phyloP scores from a whole-genome alignment of 2,329 filamentous ascomycete species.

The Microdochium bolleyi region DNA sequence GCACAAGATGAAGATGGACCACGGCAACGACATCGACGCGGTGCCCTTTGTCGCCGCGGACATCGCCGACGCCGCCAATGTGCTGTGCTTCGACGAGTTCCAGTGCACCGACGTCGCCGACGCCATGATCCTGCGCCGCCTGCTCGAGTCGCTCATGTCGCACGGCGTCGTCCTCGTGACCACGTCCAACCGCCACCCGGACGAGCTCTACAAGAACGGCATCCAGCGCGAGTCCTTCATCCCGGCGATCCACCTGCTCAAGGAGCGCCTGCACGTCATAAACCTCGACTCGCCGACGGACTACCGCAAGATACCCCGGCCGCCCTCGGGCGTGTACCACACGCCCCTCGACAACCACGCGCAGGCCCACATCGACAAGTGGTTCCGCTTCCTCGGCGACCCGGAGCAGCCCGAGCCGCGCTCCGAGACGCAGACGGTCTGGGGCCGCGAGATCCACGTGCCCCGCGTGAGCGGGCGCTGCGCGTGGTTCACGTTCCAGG shows the following conservation, averaged over 20 bases:
- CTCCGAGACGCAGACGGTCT: constrained; percentile 72
- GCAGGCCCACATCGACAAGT: constrained; percentile 76
- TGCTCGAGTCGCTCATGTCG: constrained; percentile 87
- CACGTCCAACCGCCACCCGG: constrained; percentile 92
- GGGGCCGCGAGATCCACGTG: constrained; percentile 85
- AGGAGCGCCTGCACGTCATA: constrained; percentile 75
- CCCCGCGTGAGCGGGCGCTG: constrained; percentile 81
- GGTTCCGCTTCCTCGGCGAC: constrained; percentile 93
- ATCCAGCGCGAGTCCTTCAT: constrained; percentile 94
- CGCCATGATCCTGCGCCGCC: constrained; percentile 88
- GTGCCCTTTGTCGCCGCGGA: constrained; percentile 92
- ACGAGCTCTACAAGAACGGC: constrained; percentile 96
- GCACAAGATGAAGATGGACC: constrained; percentile 80
- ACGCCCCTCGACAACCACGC: constrained; percentile 76
- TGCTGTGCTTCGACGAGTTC: constrained; percentile 97
- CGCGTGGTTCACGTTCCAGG: constrained; percentile 86
- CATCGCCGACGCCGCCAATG: constrained; percentile 75
- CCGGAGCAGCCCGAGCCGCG: constrained; percentile 68
- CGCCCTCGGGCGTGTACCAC: constrained; percentile 90
- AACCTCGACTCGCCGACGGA: constrained; percentile 94
- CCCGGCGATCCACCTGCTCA: constrained; percentile 88
- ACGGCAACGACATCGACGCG: constrained; percentile 84
- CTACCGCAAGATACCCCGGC: constrained; percentile 93
- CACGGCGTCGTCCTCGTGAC: constrained; percentile 96
- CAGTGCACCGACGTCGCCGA: constrained; percentile 98